Evolutionary conservation across 495 filamentous ascomycete species (phyloP).

Genomic region (Penicillium steckii): DNA sequence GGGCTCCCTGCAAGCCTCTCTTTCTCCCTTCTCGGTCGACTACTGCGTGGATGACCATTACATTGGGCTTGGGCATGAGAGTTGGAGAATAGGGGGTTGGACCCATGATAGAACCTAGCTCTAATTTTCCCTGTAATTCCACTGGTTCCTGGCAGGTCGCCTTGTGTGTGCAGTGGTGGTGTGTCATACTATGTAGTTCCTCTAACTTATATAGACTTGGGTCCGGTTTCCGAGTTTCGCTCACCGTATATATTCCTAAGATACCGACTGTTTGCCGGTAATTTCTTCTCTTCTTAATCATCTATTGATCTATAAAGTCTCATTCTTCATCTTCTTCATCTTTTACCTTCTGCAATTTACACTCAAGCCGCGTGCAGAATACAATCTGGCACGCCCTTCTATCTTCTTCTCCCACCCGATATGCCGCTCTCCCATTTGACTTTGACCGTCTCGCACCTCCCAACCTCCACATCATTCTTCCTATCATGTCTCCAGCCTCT

Average conservation of each 20-base stretch:
- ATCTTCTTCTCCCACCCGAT: slow-evolving; percentile 11
- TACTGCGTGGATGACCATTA: slow-evolving; percentile 2
- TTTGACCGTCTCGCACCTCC: slow-evolving; percentile 70
- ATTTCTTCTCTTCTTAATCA: slow-evolving; percentile 22
- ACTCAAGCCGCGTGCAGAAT: neutral
- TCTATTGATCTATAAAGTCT: slow-evolving; percentile 18
- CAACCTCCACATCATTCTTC: slow-evolving; percentile 78
- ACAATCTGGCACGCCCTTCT: slow-evolving; percentile 13
- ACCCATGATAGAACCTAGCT: neutral
- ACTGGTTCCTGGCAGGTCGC: slow-evolving; percentile 16
- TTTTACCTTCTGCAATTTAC: neutral
- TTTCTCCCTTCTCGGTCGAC: slow-evolving; percentile 17
- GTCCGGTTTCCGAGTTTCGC: neutral
- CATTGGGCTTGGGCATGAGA: slow-evolving; percentile 6
- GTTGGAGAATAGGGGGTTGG: neutral
- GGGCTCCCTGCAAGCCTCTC: slow-evolving; percentile 10
- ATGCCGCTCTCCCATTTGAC: slow-evolving; percentile 62
- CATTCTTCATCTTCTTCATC: slow-evolving; percentile 22
- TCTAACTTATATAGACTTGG: slow-evolving; percentile 15
- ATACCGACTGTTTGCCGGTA: slow-evolving; percentile 26
- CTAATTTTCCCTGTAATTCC: slow-evolving; percentile 5
- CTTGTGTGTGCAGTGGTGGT: slow-evolving; percentile 5
- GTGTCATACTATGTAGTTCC: slow-evolving; percentile 25
- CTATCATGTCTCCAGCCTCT: slow-evolving; percentile 72
- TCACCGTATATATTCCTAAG: slow-evolving; percentile 22